phyloP scores from a whole-genome alignment of 345 rosid genomes.

The Salix arbutifolia region DNA sequence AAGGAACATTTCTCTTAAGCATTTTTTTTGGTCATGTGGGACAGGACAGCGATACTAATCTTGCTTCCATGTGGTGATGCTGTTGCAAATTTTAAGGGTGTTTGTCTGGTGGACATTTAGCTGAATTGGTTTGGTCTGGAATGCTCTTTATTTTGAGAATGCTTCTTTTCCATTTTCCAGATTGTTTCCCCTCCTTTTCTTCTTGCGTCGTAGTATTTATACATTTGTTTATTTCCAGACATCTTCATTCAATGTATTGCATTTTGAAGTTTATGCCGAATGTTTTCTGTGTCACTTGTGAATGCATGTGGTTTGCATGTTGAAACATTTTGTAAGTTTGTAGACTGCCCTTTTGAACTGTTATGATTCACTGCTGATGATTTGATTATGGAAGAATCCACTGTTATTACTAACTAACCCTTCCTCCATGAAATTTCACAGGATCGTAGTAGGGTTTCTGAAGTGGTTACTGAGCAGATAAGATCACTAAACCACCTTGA shows the following conservation, averaged over 20 bases:
- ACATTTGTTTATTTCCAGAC: not conserved
- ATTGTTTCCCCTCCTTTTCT: not conserved
- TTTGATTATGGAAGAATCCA: not conserved
- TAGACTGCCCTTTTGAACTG: not conserved
- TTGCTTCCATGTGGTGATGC: too few species aligned
- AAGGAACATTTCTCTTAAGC: too few species aligned
- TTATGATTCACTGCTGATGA: not conserved
- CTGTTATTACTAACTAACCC: not conserved
- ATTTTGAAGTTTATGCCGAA: not conserved
- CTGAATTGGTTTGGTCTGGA: too few species aligned
- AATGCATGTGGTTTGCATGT: not conserved
- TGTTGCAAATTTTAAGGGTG: too few species aligned
- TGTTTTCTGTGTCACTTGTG: not conserved
- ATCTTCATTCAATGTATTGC: not conserved
- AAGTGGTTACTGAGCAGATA: conserved; percentile 52
- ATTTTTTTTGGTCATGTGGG: too few species aligned
- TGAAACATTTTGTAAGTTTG: not conserved
- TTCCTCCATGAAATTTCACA: conserved; percentile 29
- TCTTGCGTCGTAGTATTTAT: not conserved
- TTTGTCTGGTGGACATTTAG: too few species aligned
- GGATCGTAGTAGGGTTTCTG: conserved; percentile 61
- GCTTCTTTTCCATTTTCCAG: too few species aligned
- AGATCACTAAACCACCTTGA: conserved; percentile 79
- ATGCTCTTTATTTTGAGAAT: too few species aligned
- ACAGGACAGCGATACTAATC: too few species aligned